Evolutionary conservation across 495 filamentous ascomycete species (phyloP), one percentile per base, ranked within the genome.

Genomic region (Acidomyces sp.): DNA sequence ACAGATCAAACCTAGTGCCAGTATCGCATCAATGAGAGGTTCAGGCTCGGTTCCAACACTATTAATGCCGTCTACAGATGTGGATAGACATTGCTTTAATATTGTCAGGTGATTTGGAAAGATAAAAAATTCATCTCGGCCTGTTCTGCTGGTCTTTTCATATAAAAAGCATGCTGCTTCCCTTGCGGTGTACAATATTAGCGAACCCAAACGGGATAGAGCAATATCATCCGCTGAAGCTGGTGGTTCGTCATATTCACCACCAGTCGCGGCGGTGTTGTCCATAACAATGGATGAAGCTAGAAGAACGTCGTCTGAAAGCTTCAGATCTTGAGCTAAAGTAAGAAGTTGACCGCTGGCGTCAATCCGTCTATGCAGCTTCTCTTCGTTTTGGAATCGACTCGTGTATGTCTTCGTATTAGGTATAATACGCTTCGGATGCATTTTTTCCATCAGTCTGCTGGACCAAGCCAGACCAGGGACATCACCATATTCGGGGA

Each of bases 301-400:
- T 4, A 51, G 26, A 7, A 51, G 34, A 1, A 23, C 34, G 2
- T 46, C 48, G 17, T 51, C 34, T 2, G 23, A 29, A 15, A 51
- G 50, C 26, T 44, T 49, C 28, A 61, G 66, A 55, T 93, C 85
- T 34, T 72, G 70, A 15, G 80, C 75, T 16, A 92, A 63, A 28
- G 82, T 78, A 39, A 75, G 72, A 31, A 93, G 65, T 51, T 86
- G 81, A 4, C 82, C 82, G 34, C 85, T 67, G n/a, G 81, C 72
- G 29, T 72, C 70, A 46, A 84, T 80, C 34, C 77, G 62, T 34
- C 73, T 69, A 49, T 71, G 68, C 10, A 86, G 58, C 28, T 67
- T 55, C 52, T 79, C 69, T n/a, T 74, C 70, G 25, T 72, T 65
- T 7, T 67, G 61, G 52, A 79, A 92, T 11, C 68, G 61, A 24